phyloP scores from a whole-genome alignment of 371 early-diverging fungal species.

The Basidiobolus meristosporus region DNA sequence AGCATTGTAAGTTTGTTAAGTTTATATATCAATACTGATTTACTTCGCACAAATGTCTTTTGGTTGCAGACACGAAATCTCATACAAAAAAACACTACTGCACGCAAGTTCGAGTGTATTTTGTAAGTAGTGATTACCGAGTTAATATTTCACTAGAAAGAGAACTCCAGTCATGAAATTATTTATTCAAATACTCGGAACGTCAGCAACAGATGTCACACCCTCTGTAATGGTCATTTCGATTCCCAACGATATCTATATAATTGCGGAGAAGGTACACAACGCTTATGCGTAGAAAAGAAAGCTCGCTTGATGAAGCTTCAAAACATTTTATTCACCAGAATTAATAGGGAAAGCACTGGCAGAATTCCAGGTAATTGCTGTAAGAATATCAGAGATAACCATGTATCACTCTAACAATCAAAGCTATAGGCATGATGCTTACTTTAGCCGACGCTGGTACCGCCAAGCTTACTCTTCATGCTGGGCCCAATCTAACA shows the following conservation, averaged over 20 bases:
- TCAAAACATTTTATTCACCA: constrained; percentile 56
- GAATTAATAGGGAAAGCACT: constrained; percentile 54
- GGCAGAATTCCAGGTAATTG: constrained; percentile 82
- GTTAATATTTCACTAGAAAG: no score
- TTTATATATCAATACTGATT: no score
- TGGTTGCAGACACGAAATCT: no score
- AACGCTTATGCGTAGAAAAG: constrained; percentile 70
- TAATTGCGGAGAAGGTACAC: constrained; percentile 89
- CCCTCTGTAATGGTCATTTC: constrained; percentile 69
- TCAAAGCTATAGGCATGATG: constrained; percentile 46
- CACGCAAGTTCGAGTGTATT: no score
- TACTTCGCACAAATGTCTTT: no score
- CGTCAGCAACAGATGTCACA: constrained; percentile 37
- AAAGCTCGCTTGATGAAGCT: constrained; percentile 41
- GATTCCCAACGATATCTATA: constrained; percentile 70
- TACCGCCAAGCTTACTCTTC: constrained; percentile 23
- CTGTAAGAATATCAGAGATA: no score
- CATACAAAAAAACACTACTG: no score
- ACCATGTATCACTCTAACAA: not conserved
- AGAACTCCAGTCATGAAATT: constrained; percentile 40
- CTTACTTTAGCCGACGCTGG: constrained; percentile 75
- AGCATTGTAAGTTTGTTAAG: no score
- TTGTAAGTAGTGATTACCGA: no score
- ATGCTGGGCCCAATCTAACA: constrained; percentile 60
- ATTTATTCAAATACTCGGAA: constrained; percentile 52